Evolutionary conservation across 2,329 filamentous ascomycete species (phyloP).

Genomic region (Coniochaeta hoffmannii): DNA sequence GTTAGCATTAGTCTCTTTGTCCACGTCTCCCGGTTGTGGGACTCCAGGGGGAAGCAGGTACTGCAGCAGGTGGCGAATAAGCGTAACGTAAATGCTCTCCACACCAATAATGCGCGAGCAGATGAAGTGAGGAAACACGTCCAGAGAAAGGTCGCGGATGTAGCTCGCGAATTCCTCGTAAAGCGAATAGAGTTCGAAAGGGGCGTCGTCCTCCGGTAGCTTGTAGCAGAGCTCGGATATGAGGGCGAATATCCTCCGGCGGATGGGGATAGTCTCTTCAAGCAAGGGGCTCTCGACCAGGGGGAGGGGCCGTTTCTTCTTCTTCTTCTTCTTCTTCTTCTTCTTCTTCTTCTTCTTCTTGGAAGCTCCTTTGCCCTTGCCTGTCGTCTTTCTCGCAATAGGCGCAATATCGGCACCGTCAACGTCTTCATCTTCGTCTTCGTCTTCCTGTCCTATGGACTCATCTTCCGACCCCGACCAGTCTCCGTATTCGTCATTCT

Average conservation of each 20-base stretch:
- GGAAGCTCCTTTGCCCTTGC: constrained; percentile 13
- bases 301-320: constrained; percentile 22
- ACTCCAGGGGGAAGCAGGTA: constrained; percentile 34
- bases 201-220: constrained; percentile 30
- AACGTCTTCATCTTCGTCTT: constrained; percentile 36
- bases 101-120: constrained; percentile 31
- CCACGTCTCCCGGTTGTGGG: constrained; percentile 32
- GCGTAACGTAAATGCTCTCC: constrained; percentile 31
- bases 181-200: constrained; percentile 38
- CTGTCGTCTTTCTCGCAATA: constrained; percentile 16
- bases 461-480: constrained; percentile 51
- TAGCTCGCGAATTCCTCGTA: constrained; percentile 51
- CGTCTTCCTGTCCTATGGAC: constrained; percentile 30
- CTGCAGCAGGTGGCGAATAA: constrained; percentile 37
- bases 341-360: too few species aligned
- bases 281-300: constrained; percentile 17
- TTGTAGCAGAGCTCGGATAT: constrained; percentile 39
- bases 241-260: constrained; percentile 56
- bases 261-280: constrained; percentile 50
- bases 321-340: too few species aligned
- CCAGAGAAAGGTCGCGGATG: constrained; percentile 50
- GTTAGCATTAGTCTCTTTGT: constrained; percentile 25
- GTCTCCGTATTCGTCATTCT: constrained; percentile 53
- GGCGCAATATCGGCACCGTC: constrained; percentile 39
- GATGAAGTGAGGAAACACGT: constrained; percentile 49